These are phyloP conservation scores for Phytophthora capsici DNA, from an alignment of 352 stramenopile species.

Conservation along the genomic window DNA sequence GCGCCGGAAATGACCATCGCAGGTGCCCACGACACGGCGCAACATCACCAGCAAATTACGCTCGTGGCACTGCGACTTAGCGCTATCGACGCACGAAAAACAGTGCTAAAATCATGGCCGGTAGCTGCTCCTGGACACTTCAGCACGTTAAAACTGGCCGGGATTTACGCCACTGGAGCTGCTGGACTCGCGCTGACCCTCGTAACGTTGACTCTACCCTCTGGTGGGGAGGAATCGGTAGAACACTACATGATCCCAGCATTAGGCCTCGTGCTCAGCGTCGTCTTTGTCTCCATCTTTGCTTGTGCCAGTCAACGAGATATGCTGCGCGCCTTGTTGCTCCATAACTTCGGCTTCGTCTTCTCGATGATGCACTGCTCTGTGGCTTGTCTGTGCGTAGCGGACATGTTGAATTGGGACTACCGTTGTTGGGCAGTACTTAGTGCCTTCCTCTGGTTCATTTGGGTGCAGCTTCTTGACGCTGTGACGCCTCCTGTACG, in stretches of 20 bases:
- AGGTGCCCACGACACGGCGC: constrained; percentile 24
- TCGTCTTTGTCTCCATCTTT: constrained; percentile 16
- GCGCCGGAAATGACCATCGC: constrained; percentile 22
- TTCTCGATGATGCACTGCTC: constrained; percentile 45
- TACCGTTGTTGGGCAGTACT: constrained; percentile 34
- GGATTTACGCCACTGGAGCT: constrained; percentile 13
- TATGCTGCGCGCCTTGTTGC: constrained; percentile 24
- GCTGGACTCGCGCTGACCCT: constrained; percentile 12
- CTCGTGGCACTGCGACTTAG: constrained; percentile 40
- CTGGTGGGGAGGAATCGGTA: neutral
- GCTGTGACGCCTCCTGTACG: constrained; percentile 35
- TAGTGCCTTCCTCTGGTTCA: constrained; percentile 38
- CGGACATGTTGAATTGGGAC: constrained; percentile 38
- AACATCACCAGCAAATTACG: constrained; percentile 42
- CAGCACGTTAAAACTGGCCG: neutral
- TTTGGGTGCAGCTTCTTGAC: constrained; percentile 38
- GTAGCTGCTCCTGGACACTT: neutral
- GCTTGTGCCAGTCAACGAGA: constrained; percentile 34
- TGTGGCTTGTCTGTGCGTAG: constrained; percentile 28
- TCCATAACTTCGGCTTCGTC: constrained; percentile 46
- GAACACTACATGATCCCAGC: constrained; percentile 4
- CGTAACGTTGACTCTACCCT: constrained; percentile 10
- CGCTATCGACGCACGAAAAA: constrained; percentile 32
- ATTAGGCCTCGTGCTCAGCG: constrained; percentile 6
- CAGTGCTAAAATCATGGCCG: constrained; percentile 14